A percentile compares a stretch with the other conserved stretches of the same genome.
Conservation (phyloP, 768 basidiomycete species). For the Thelephora ganbajun region DNA sequence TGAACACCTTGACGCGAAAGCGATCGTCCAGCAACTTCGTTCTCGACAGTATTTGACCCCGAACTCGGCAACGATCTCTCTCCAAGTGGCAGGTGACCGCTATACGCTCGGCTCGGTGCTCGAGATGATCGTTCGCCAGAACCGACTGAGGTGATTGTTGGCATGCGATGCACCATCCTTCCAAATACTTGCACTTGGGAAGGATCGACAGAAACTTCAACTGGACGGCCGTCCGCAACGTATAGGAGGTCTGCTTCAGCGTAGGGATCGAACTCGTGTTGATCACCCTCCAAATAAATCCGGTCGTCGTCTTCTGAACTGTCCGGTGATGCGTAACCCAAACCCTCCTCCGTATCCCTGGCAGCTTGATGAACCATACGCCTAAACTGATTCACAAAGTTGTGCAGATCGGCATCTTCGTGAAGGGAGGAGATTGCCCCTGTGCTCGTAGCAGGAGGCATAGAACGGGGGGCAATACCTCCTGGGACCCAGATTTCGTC, state of each 20-base stretch:
- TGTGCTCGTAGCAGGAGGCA: background rate
- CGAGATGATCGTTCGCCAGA: conserved; percentile 33
- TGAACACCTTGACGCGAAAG: too few relatives aligned
- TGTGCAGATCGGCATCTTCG: conserved; percentile 23
- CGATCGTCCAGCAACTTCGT: too few relatives aligned
- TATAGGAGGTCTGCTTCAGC: conserved; percentile 20
- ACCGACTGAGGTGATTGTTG: conserved; percentile 68
- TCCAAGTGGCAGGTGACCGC: too few relatives aligned
- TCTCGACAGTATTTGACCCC: too few relatives aligned
- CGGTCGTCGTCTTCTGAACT: conserved; percentile 1
- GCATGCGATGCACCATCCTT: conserved; percentile 56
- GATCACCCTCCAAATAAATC: conserved; percentile 1
- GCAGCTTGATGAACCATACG: conserved; percentile 34
- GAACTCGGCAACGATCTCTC: too few relatives aligned
- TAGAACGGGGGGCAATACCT: background rate
- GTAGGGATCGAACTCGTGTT: conserved; percentile 13
- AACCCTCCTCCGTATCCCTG: conserved; percentile 36
- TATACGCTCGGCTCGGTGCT: too few relatives aligned
- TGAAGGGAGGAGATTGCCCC: background rate
- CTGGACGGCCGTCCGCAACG: conserved; percentile 24
- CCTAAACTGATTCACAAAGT: conserved; percentile 37
- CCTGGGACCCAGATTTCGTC: background rate
- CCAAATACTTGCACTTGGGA: conserved; percentile 49
- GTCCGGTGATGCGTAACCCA: conserved; percentile 19
- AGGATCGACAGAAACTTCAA: conserved; percentile 20